Evolutionary conservation across 108 stramenopile species (phyloP).

Genomic region (Asterionellopsis glacialis): DNA sequence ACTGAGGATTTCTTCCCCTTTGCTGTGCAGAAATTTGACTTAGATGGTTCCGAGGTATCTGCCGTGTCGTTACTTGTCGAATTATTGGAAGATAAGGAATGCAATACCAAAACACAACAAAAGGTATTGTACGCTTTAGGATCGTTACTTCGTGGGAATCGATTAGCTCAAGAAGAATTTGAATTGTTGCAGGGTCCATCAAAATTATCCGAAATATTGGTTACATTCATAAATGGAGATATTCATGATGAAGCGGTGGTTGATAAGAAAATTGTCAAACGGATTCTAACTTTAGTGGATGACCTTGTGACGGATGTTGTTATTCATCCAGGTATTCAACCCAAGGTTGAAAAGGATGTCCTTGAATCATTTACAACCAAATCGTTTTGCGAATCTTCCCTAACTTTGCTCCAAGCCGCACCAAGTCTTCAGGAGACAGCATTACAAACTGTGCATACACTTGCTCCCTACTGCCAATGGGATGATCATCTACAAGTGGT

Average conservation of each 20-base stretch:
- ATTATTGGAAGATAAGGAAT: background rate
- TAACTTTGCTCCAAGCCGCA: constrained; percentile 12
- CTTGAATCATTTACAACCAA: constrained; percentile 37
- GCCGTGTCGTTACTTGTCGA: background rate
- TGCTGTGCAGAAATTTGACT: constrained; percentile 58
- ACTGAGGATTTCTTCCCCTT: constrained; percentile 77
- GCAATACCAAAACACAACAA: background rate
- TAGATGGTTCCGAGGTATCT: background rate
- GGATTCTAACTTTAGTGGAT: constrained; percentile 40
- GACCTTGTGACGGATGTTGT: constrained; percentile 57
- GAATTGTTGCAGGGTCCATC: constrained; percentile 27
- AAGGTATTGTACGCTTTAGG: constrained; percentile 68
- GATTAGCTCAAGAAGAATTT: constrained; percentile 50
- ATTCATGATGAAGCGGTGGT: too few relatives aligned
- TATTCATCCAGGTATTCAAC: constrained; percentile 15
- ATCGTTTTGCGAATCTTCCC: constrained; percentile 43
- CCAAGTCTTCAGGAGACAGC: constrained; percentile 33
- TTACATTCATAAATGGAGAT: constrained; percentile 12
- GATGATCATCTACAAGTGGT: constrained; percentile 6
- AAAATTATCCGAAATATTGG: constrained; percentile 21
- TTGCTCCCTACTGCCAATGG: constrained; percentile 47
- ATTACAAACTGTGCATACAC: constrained; percentile 28
- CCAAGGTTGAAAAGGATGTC: constrained; percentile 8
- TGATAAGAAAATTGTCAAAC: constrained; percentile 46
- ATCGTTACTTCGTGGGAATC: constrained; percentile 68